Evolutionary conservation across 2,329 filamentous ascomycete genomes (phyloP), one percentile per base, ranked within the genome.

Genomic region (Calycina marina): DNA sequence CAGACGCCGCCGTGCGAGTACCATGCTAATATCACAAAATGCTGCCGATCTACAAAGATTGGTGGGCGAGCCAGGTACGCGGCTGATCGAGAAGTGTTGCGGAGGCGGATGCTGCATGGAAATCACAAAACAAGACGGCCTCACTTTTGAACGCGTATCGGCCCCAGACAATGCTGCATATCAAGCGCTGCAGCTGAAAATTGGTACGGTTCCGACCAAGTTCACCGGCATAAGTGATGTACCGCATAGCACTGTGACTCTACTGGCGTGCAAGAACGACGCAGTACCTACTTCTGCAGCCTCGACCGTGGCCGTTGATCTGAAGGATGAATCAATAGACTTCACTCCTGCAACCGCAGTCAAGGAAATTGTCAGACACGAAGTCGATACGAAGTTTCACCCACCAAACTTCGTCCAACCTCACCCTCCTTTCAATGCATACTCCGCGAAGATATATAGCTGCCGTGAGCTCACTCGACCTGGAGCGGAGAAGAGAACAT

Each of bases 401-500:
- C 88, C 90, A 12, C 90, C 90, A 5, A 67, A 66, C 37, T 98
- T 86, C 49, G 86, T 98, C 33, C 84, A 93, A 53, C 90, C 90
- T 15, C 90, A 98, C 54, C 84, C 84, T 35, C 90, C 90, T 0
- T 90, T 93, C 57, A 68, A 88, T 43, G 85, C 96, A 39, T 93
- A 81, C 57, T 79, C 85, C 1, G 86, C 88, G n/a, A 83, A 76
- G 41, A 71, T 98, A 28, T 78, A 84, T 56, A 76, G 76, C 47
- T 72, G 84, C 2, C 77, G 90, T 35, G 85, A 93, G 57, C 61
- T 98, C 52, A 98, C 90, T 9, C 79, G 73, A 52, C 65, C 72
- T 14, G 88, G 88, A 14, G 90, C 90, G 4, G 84, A 93, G 63
- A 98, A 98, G 70, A 72, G 88, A 39, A 98, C 90, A 0, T 93